Evolutionary conservation across 73 alveolate genomes (phyloP), one percentile per base, ranked within the genome.

Genomic region (Blepharisma japonicum): DNA sequence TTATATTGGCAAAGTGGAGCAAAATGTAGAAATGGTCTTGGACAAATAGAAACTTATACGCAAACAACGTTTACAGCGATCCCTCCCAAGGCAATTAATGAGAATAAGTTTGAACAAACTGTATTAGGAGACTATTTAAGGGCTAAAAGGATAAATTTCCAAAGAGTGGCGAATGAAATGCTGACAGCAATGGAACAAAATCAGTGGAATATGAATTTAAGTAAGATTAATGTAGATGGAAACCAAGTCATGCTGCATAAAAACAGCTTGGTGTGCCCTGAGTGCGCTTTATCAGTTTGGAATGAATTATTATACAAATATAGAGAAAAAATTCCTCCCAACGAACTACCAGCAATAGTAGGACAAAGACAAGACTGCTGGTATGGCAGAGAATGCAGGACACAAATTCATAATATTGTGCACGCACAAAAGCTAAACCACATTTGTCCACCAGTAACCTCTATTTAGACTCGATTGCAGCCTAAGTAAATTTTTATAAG

Each of bases 361-460:
- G 81, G 80, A 51, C 55, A 50, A 68, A 61, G 95, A 71, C 56
- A 53, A 21, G 54, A 89, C 51, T 89, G 95, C 56, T 89, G 92
- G 90, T 89, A 80, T 86, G 92, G 95, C 47, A 54, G 61, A 50
- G 72, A 81, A 42, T 89, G 95, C 53, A 85, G 86, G 72, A 89
- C 92, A 23, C 71, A 68, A 76, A 77, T 32, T 7, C 94, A 87
- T 45, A 89, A 85, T 56, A 55, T 74, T 7, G 89, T 54, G 9
- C 95, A 88, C 74, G 95, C 95, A 7, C 67, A 78, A 23, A 85
- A 86, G 70, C 83, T 85, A 6, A 89, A 89, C 68, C 95, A 85
- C 21, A 68, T 89, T 23, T 84, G 91, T 55, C 85, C 39, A 39
- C 38, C 38, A 14, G 74, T 61, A 61, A 61, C 4, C 11, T 54